Evolutionary conservation across 305 asterid species (phyloP), one percentile per base, ranked within the genome.

Genomic region (Fraxinus nigra): DNA sequence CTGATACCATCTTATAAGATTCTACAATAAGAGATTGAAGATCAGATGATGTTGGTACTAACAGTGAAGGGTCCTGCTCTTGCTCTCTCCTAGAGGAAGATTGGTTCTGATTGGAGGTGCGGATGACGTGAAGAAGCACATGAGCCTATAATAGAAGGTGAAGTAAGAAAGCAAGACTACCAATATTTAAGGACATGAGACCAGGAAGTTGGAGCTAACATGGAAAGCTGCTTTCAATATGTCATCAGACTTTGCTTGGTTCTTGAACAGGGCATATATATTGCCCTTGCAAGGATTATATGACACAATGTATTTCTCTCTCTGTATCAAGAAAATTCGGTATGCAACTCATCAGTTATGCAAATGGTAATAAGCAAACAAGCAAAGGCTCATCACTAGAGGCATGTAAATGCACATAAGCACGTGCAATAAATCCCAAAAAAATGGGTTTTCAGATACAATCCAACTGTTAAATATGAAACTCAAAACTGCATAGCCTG

Each of bases 161-260:
- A 63, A 75, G 78, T 82, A 86, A 83, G 85, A 43, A 78, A 78
- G 76, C 65, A 72, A 83, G 43, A 74, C 76, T 14, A 51, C 38
- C 77, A 84, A 59, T 26, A 40, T 40, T 76, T 76, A 63, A 13
- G 78, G 80, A 69, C 46, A 59, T 48, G 76, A 84, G 40, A 81
- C 54, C 78, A 81, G 79, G 24, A 80, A 24, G 83, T 82, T 78
- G 18, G 75, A 81, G 24, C 98, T 93, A 84, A 97, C 99, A 86
- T 97, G 99, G 87, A 95, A 97, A 79, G 97, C 93, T 79, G 99
- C 98, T 89, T 97, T 97, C 92, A 95, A 75, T 78, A 95, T 93
- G 86, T 97, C 99, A 84, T 97, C 98, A 76, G 98, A 88, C 94
- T 91, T 95, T 7, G 99, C 99, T 91, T 93, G 94, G 88, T 92